Evolutionary conservation across 179 eudicot species (phyloP), one percentile per base, ranked within the genome.

Genomic region (Corrigiola litoralis): DNA sequence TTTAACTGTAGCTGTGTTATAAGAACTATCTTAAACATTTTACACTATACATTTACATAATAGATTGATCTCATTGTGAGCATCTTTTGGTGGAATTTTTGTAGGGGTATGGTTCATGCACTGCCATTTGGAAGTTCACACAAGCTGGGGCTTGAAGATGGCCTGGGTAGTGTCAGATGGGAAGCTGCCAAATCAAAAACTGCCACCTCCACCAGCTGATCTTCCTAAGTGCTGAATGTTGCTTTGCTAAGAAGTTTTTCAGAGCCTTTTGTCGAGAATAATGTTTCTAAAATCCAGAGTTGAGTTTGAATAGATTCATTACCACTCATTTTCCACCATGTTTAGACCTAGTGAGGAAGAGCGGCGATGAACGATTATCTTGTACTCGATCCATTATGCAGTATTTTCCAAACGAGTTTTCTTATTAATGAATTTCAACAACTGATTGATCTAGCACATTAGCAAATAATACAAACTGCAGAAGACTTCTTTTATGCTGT

Each of bases 91-190:
- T 67, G n/a, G n/a, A n/a, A n/a, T n/a, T n/a, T 12, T 23, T 53
- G 5, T n/a, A 74, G 78, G 79, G 5, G 75, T 75, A 45, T 75
- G 79, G 79, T 75, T 75, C 25, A 75, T 75, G 75, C 75, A 75
- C 62, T 75, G 79, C 45, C 79, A 75, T 58, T 63, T 70, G 14
- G 75, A 75, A 47, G 75, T 70, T 65, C 79, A 75, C 61, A 70
- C 71, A 3, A 66, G 72, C 59, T 75, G 79, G 79, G 79, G 79
- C 2, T 66, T 75, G 55, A 70, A 70, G 68, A 70, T 66, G 69
- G 75, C 75, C 7, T 70, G 75, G 75, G 47, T 70, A 14, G 69
- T 75, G 10, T 33, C 9, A 32, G 72, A 75, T 20, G 79, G 75
- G 36, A 32, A 45, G 9, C 66, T 42, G 37, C 79, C 79, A 33